Evolutionary conservation across 176 grass and related monocot genomes (phyloP), one percentile per base, ranked within the genome.

Genomic region (Musa beccarii): DNA sequence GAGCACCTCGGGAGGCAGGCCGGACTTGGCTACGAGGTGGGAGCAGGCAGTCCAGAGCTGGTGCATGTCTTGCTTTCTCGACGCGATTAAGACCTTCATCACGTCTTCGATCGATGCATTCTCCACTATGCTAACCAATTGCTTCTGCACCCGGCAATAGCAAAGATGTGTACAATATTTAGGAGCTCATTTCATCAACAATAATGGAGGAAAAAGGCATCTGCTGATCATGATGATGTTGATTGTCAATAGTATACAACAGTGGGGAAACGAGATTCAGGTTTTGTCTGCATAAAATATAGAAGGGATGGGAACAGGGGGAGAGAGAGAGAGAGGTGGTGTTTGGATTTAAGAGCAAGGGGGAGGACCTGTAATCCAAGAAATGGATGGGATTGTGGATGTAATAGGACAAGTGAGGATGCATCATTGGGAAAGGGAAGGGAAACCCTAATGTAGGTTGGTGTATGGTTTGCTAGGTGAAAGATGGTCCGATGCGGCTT

Each of bases 31-130:
- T 28, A 94, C 96, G 57, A 99, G 88, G 73, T 99, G 96, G 3
- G 96, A 99, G 89, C 96, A 99, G 10, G 91, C 87, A 22, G 72
- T 84, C 96, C 96, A 99, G 12, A 99, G 91, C 81, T 94, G 96
- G 66, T 92, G 86, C 55, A 99, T 83, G 75, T 99, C 91, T 80
- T 99, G 96, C 89, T 99, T 99, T 54, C 96, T 26, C 49, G 96
- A 99, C 70, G 91, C 96, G 73, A 95, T 76, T 10, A 99, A 81
- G 59, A 99, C 96, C 85, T 95, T 99, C 96, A 99, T 99, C 72
- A 99, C 96, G 80, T 99, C 96, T 87, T 99, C 96, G 77, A 99
- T 99, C 63, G 96, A 95, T 24, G 96, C 96, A 78, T 99, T 99
- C 88, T 99, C 96, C 54, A 99, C 91, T 83, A 95, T 95, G 17